Evolutionary conservation across 163 green algal species (phyloP).

Genomic region (Chlorella variabilis): DNA sequence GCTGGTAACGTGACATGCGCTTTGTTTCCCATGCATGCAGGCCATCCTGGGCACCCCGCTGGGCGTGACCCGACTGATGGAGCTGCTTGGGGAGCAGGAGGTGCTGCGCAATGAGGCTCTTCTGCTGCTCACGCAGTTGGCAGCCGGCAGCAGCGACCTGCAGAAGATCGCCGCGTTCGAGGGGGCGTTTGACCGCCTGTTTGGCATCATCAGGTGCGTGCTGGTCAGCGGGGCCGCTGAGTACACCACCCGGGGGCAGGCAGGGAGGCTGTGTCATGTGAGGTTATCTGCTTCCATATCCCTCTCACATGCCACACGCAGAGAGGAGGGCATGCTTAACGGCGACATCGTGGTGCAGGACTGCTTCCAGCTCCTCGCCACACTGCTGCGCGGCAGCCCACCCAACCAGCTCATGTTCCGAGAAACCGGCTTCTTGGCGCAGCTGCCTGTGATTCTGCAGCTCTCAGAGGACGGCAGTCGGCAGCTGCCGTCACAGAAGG

Average conservation of each 20-base stretch:
- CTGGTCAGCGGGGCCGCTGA: too few relatives aligned
- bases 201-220: slow-evolving; percentile 70
- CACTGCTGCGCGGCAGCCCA: slow-evolving; percentile 78
- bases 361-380: slow-evolving; percentile 80
- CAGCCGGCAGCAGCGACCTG: slow-evolving; percentile 71
- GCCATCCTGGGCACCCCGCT: slow-evolving; percentile 25
- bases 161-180: slow-evolving; percentile 92
- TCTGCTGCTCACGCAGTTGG: slow-evolving; percentile 83
- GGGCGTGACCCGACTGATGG: slow-evolving; percentile 23
- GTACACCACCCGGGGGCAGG: not conserved
- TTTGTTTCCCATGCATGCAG: too few relatives aligned
- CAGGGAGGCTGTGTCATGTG: too few relatives aligned
- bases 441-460: slow-evolving; percentile 26
- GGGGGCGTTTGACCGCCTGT: slow-evolving; percentile 84
- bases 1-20: too few relatives aligned
- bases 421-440: slow-evolving; percentile 7
- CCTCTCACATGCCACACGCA: too few relatives aligned
- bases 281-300: too few relatives aligned
- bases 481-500: slow-evolving; percentile 17
- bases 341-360: slow-evolving; percentile 87
- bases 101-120: slow-evolving; percentile 85
- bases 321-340: slow-evolving; percentile 69
- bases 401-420: slow-evolving; percentile 87
- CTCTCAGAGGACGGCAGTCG: not conserved
- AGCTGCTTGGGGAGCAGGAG: slow-evolving; percentile 60